Conservation (phyloP, 2,329 filamentous ascomycete genomes). For the Pyrenochaeta sp. region DNA sequence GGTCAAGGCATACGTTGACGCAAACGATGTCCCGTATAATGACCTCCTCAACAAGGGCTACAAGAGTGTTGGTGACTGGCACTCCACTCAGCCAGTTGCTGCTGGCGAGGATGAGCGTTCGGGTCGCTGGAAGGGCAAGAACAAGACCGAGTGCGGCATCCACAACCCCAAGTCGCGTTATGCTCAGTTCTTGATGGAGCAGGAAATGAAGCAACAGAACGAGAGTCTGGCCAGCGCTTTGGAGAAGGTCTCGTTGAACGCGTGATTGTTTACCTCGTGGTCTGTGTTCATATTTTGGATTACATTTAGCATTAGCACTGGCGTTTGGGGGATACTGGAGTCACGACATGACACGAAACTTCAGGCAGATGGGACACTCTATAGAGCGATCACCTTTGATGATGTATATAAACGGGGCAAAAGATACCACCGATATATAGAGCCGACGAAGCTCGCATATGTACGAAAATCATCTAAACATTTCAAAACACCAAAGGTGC, state of each 20-base stretch:
- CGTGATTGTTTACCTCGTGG: slow-evolving; percentile 24
- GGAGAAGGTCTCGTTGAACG: slow-evolving; percentile 38
- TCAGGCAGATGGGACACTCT: slow-evolving; percentile 6
- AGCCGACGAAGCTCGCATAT: slow-evolving; percentile 20
- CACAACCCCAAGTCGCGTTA: slow-evolving; percentile 98
- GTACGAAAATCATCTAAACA: slow-evolving; percentile 7
- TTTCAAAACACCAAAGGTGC: slow-evolving; percentile 2
- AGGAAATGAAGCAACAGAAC: slow-evolving; percentile 67
- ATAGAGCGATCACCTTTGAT: slow-evolving; percentile 13
- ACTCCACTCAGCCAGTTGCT: slow-evolving; percentile 88
- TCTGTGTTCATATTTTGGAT: slow-evolving; percentile 20
- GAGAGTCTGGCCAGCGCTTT: slow-evolving; percentile 40
- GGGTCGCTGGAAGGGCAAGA: slow-evolving; percentile 94
- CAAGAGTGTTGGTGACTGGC: slow-evolving; percentile 98
- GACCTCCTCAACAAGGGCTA: slow-evolving; percentile 90
- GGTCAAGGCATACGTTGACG: slow-evolving; percentile 85
- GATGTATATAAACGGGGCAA: slow-evolving; percentile 22
- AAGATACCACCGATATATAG: slow-evolving; percentile 30
- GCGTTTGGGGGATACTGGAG: slow-evolving; percentile 45
- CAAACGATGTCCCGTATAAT: slow-evolving; percentile 93
- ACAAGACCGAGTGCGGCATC: slow-evolving; percentile 97
- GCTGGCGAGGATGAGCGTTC: slow-evolving; percentile 95
- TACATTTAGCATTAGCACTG: slow-evolving; percentile 53
- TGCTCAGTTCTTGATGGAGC: slow-evolving; percentile 79
- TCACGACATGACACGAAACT: slow-evolving; percentile 17